Percentiles rank a stretch among this genome's conserved stretches.
phyloP scores from a whole-genome alignment of 2,329 filamentous ascomycete genomes.

The Botrytis paeoniae region DNA sequence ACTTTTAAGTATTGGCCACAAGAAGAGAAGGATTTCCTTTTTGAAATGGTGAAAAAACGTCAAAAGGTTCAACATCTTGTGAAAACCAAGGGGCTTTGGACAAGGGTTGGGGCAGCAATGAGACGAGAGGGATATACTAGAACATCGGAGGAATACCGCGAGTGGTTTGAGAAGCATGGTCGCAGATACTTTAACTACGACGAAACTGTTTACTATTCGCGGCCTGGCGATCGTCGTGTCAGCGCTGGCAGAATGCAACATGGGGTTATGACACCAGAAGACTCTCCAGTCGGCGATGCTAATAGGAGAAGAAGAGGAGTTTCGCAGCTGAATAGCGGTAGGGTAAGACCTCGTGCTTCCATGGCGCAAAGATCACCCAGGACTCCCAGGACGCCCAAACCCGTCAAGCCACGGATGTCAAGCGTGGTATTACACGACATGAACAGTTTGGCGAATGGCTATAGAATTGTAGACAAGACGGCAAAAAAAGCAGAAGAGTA shows the following conservation, averaged over 20 bases:
- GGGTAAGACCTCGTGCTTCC: neutral
- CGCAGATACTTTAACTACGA: neutral
- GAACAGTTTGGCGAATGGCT: neutral
- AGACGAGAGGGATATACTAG: neutral
- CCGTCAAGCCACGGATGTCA: neutral
- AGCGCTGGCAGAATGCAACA: neutral
- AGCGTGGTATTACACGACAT: neutral
- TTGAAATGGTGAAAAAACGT: neutral
- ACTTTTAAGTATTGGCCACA: neutral
- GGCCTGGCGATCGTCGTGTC: neutral
- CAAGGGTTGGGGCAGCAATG: neutral
- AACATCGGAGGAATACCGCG: neutral
- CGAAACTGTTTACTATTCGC: neutral
- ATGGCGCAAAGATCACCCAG: neutral
- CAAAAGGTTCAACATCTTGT: neutral
- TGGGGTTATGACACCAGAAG: neutral
- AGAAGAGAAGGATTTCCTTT: neutral
- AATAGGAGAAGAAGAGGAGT: neutral
- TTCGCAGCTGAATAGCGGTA: neutral
- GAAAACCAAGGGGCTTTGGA: rapidly evolving
- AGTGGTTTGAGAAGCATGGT: neutral
- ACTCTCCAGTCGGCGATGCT: neutral
- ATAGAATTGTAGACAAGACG: neutral
- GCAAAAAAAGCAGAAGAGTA: neutral
- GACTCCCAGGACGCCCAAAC: neutral